phyloP scores from a whole-genome alignment of 768 basidiomycete genomes.

The Floccularia luteovirens region DNA sequence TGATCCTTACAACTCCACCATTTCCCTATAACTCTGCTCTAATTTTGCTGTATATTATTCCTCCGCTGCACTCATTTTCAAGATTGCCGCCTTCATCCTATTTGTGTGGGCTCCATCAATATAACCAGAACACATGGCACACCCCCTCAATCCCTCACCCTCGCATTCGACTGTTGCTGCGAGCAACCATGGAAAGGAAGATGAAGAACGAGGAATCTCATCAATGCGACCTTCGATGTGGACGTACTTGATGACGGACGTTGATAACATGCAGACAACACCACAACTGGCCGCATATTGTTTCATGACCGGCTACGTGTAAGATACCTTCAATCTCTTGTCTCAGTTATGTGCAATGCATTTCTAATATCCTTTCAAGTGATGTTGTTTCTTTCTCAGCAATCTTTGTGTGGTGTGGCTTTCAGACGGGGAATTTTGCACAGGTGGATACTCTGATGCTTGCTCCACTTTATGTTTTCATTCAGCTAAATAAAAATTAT shows the following conservation, averaged over 20 bases:
- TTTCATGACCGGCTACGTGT: slow-evolving; percentile 81
- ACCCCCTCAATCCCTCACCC: not conserved
- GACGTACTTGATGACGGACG: slow-evolving; percentile 33
- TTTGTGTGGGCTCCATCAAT: too few species aligned
- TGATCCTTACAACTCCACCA: too few species aligned
- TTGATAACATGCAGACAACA: slow-evolving; percentile 43
- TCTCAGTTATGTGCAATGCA: not conserved
- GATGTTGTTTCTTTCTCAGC: slow-evolving; percentile 73
- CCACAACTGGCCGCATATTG: slow-evolving; percentile 57
- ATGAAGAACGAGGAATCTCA: not conserved
- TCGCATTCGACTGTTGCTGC: not conserved
- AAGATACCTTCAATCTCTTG: slow-evolving; percentile 15
- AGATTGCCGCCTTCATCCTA: too few species aligned
- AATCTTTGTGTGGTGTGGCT: slow-evolving; percentile 79
- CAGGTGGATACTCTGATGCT: slow-evolving; percentile 33
- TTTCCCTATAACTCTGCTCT: too few species aligned
- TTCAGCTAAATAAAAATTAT: not conserved
- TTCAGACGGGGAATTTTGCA: slow-evolving; percentile 74
- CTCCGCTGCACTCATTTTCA: too few species aligned
- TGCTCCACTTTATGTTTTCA: not conserved
- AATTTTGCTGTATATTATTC: too few species aligned
- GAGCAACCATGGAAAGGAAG: not conserved
- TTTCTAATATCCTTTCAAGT: slow-evolving; percentile 21
- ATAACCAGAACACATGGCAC: too few species aligned
- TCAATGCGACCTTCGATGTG: slow-evolving; percentile 17